These are phyloP conservation scores for Favolaschia claudopus DNA, from an alignment of 768 basidiomycete species.

Conservation along the genomic window DNA sequence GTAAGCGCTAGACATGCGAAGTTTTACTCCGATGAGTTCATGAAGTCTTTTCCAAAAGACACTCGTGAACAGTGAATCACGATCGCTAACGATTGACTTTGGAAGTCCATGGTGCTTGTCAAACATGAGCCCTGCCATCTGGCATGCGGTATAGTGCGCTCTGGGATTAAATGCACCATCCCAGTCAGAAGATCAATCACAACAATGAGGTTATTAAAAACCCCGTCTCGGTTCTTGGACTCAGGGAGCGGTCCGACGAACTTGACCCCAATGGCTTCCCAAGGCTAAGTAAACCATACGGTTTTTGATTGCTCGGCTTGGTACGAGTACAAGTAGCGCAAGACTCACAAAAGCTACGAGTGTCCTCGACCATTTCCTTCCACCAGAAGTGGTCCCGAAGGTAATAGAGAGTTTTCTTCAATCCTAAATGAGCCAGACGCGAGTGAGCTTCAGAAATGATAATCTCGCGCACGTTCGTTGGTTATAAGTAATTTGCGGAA, in stretches of 20 bases:
- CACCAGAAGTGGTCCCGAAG: constrained; percentile 17
- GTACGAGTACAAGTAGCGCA: constrained; percentile 16
- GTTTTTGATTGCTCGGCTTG: constrained; percentile 19
- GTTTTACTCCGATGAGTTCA: constrained; percentile 13
- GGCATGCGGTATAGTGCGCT: constrained; percentile 21
- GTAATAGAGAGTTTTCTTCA: constrained; percentile 31
- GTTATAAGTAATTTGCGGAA: constrained; percentile 17
- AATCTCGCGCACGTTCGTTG: constrained; percentile 24
- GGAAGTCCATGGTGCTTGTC: constrained; percentile 40
- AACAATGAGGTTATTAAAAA: constrained; percentile 32
- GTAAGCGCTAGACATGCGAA: constrained; percentile 19
- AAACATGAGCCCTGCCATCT: constrained; percentile 36
- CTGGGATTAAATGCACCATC: constrained; percentile 35
- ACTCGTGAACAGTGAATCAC: constrained; percentile 38
- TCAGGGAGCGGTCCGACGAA: constrained; percentile 23
- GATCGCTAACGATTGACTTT: constrained; percentile 31
- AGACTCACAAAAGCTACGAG: constrained; percentile 11
- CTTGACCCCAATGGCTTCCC: constrained; percentile 33
- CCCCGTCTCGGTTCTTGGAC: constrained; percentile 27
- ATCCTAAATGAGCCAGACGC: constrained; percentile 34
- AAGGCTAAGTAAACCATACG: constrained; percentile 29
- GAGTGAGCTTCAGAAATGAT: constrained; percentile 35
- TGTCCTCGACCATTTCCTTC: constrained; percentile 19
- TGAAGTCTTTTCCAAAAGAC: constrained; percentile 30
- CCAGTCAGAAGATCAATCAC: constrained; percentile 33